Evolutionary conservation across 352 stramenopile species (phyloP), one percentile per base, ranked within the genome.

Genomic region (Elongisporangium senticosum): DNA sequence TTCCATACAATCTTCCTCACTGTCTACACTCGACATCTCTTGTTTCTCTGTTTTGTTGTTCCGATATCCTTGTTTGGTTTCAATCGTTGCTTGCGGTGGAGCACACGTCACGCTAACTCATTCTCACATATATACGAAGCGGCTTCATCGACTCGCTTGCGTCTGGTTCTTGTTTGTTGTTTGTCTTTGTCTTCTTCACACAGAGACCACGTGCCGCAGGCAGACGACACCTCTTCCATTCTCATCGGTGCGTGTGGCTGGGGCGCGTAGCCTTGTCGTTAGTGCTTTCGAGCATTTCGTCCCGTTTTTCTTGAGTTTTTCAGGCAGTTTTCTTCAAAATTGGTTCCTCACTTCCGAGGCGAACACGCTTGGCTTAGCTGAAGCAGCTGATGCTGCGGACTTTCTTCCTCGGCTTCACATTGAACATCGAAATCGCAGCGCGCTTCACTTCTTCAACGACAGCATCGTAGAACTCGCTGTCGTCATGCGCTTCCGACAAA

Each of bases 371-470:
- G 21, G 15, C 51, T 55, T 74, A 92, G 62, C 72, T 90, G 69
- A 95, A 90, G 68, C 80, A 91, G 63, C 85, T 95, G 55, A 95
- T 93, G 68, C 85, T 95, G 63, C 85, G 83, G 52, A 92, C 85
- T 71, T 93, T 95, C 63, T 89, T 90, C 76, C 90, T 90, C 10
- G 80, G 85, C 58, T 83, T 65, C 20, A 80, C 66, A 11, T 73
- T 71, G 51, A 91, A 83, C 79, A 93, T 65, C 24, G 26, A 65
- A 15, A 71, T 59, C 19, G 73, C 51, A 13, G 72, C 71, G 22
- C 63, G 49, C 49, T 64, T 60, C 11, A 82, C 72, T 50, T 86
- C 72, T 2, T 65, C 68, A 50, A 93, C 81, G 26, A 95, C 64
- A 10, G 69, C 74, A 55, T 89, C 72, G 39, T 70, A 74, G 58